Conservation (phyloP, 2,329 filamentous ascomycete species). For the Cladosporium sp. region DNA sequence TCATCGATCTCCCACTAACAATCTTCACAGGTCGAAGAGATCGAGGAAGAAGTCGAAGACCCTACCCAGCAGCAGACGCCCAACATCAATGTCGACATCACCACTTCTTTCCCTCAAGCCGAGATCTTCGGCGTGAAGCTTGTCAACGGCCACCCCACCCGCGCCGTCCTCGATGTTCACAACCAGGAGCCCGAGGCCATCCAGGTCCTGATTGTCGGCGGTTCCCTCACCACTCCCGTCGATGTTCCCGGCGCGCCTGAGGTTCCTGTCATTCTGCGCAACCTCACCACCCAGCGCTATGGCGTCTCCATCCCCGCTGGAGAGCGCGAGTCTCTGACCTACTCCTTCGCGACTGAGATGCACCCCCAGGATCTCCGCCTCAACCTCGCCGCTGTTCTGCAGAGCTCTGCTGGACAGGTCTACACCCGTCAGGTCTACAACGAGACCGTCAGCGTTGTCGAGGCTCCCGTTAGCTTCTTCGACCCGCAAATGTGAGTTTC, state of each 20-base stretch:
- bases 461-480: slow-evolving; percentile 85
- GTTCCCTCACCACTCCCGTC: slow-evolving; percentile 60
- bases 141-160: slow-evolving; percentile 84
- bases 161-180: slow-evolving; percentile 73
- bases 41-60: slow-evolving; percentile 35
- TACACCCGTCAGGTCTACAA: slow-evolving; percentile 79
- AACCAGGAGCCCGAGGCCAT: slow-evolving; percentile 80
- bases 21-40: slow-evolving; percentile 19
- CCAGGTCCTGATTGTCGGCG: slow-evolving; percentile 70
- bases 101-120: slow-evolving; percentile 57
- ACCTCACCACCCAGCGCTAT: slow-evolving; percentile 76
- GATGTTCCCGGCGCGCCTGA: slow-evolving; percentile 48
- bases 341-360: slow-evolving; percentile 84
- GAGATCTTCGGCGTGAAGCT: slow-evolving; percentile 95
- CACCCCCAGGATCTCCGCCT: slow-evolving; percentile 84
- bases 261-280: slow-evolving; percentile 64
- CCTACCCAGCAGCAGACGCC: slow-evolving; percentile 44
- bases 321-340: slow-evolving; percentile 71
- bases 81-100: slow-evolving; percentile 55
- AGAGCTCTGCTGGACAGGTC: slow-evolving; percentile 60
- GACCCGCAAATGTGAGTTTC: slow-evolving; percentile 85
- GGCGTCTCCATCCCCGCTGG: slow-evolving; percentile 70
- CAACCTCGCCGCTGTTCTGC: slow-evolving; percentile 70
- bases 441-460: slow-evolving; percentile 79
- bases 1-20: slow-evolving; percentile 17